A percentile compares a stretch with the other conserved stretches of the same genome.
Conservation (phyloP, 371 early-diverging fungal species). For the Cokeromyces recurvatus region DNA sequence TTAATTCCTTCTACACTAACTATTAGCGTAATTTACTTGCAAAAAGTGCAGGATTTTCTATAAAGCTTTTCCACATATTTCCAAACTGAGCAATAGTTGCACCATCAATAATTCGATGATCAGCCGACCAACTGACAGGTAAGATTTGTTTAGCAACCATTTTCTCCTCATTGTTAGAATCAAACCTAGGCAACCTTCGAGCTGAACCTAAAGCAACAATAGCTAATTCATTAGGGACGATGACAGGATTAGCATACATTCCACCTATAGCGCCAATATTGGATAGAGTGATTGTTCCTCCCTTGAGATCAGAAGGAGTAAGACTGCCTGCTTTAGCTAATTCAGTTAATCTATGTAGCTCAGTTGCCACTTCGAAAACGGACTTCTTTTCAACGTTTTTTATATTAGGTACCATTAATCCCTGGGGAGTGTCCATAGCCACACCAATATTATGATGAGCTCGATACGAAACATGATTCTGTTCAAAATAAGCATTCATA, state of each 20-base stretch:
- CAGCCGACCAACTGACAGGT: constrained; percentile 88
- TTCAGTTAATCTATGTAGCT: constrained; percentile 70
- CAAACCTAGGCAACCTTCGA: constrained; percentile 76
- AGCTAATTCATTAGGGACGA: constrained; percentile 78
- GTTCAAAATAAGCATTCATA: constrained; percentile 59
- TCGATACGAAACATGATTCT: constrained; percentile 58
- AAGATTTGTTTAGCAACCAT: constrained; percentile 68
- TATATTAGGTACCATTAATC: constrained; percentile 89
- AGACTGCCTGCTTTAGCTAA: constrained; percentile 63
- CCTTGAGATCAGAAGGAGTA: constrained; percentile 60
- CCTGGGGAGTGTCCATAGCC: constrained; percentile 94
- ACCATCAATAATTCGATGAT: constrained; percentile 94
- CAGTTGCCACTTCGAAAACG: constrained; percentile 81
- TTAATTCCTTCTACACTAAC: no score
- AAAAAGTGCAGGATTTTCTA: constrained; percentile 73
- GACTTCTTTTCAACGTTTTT: constrained; percentile 82
- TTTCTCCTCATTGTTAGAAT: constrained; percentile 46
- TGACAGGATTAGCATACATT: constrained; percentile 79
- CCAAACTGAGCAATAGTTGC: constrained; percentile 92
- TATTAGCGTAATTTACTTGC: constrained; percentile 45
- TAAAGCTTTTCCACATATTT: constrained; percentile 70
- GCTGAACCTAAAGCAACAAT: constrained; percentile 88
- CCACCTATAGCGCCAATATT: constrained; percentile 95
- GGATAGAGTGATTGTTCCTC: constrained; percentile 88
- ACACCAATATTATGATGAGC: constrained; percentile 84